A percentile compares a stretch with the other conserved stretches of the same genome.
Conservation (phyloP, 768 basidiomycete species). For the Leucocoprinus sp. region DNA sequence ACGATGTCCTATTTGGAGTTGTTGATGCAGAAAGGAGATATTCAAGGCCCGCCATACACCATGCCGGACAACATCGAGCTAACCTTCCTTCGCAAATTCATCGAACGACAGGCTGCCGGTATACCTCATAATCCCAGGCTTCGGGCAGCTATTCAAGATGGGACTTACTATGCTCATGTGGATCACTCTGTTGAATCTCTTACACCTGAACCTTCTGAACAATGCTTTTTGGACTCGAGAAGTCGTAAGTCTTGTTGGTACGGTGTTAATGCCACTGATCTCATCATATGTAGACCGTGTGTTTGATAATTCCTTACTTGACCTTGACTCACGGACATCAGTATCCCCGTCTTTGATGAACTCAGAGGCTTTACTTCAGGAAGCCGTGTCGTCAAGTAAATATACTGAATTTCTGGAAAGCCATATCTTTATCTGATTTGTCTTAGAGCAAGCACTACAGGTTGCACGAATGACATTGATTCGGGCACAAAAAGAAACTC, state of each 20-base stretch:
- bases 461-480: slow-evolving; percentile 50
- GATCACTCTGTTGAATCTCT: slow-evolving; percentile 40
- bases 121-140: slow-evolving; percentile 77
- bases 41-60: slow-evolving; percentile 71
- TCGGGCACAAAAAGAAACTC: slow-evolving; percentile 62
- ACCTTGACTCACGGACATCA: slow-evolving; percentile 34
- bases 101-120: slow-evolving; percentile 69
- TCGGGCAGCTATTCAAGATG: slow-evolving; percentile 36
- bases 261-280: background rate
- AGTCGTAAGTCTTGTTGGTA: slow-evolving; percentile 22
- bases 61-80: slow-evolving; percentile 79
- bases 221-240: slow-evolving; percentile 31
- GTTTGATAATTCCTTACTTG: slow-evolving; percentile 23
- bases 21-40: slow-evolving; percentile 83
- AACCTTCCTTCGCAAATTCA: slow-evolving; percentile 71
- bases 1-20: slow-evolving; percentile 83
- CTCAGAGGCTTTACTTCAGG: slow-evolving; percentile 46
- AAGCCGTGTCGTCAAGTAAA: slow-evolving; percentile 56
- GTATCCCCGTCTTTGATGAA: slow-evolving; percentile 43
- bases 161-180: slow-evolving; percentile 31
- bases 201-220: slow-evolving; percentile 42
- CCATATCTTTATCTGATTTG: slow-evolving; percentile 14
- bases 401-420: slow-evolving; percentile 3
- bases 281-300: slow-evolving; percentile 21
- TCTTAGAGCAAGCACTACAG: slow-evolving; percentile 55